A percentile compares a stretch with the other conserved stretches of the same genome.
phyloP scores from a whole-genome alignment of 352 stramenopile genomes.

The Pythium sukuiense region DNA sequence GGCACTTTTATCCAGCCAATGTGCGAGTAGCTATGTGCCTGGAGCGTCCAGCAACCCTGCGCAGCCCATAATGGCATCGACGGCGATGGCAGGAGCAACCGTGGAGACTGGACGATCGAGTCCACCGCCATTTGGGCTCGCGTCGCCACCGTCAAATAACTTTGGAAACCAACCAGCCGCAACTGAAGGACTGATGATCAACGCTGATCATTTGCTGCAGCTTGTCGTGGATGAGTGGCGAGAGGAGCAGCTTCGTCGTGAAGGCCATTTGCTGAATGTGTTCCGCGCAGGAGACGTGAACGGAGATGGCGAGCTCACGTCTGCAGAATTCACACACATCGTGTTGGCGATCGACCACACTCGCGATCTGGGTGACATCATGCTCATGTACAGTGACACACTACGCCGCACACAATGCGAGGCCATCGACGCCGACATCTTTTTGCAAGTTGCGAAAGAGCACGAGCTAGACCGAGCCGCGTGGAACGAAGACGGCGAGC shows the following conservation, averaged over 20 bases:
- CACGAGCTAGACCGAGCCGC: slow-evolving; percentile 71
- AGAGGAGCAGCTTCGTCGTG: slow-evolving; percentile 64
- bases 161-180: not conserved
- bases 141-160: not conserved
- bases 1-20: slow-evolving; percentile 42
- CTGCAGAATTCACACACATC: slow-evolving; percentile 78
- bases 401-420: slow-evolving; percentile 61
- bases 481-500: slow-evolving; percentile 67
- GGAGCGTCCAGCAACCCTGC: not conserved
- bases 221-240: slow-evolving; percentile 68
- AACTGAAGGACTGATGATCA: slow-evolving; percentile 38
- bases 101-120: slow-evolving; percentile 13
- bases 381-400: slow-evolving; percentile 84
- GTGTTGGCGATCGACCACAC: slow-evolving; percentile 74
- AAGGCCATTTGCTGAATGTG: slow-evolving; percentile 61
- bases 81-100: not conserved
- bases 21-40: slow-evolving; percentile 30
- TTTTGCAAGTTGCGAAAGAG: slow-evolving; percentile 74
- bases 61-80: not conserved
- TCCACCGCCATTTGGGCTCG: not conserved
- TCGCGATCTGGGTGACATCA: slow-evolving; percentile 59
- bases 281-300: slow-evolving; percentile 83
- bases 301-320: slow-evolving; percentile 73
- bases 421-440: slow-evolving; percentile 54
- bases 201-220: slow-evolving; percentile 73